phyloP scores from a whole-genome alignment of 495 filamentous ascomycete species.

The Xylaria longipes region DNA sequence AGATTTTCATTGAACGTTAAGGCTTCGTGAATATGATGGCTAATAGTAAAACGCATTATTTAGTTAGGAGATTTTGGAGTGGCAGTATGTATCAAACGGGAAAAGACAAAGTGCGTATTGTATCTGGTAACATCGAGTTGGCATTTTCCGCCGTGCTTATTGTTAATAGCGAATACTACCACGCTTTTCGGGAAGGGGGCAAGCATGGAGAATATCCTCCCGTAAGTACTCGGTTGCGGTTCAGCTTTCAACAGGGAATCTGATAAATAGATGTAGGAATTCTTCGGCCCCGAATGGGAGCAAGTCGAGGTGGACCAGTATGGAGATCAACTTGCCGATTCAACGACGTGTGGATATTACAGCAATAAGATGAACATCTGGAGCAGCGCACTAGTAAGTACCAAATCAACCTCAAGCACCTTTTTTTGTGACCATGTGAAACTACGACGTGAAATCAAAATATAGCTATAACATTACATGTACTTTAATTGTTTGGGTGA shows the following conservation, averaged over 20 bases:
- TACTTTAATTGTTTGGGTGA: neutral
- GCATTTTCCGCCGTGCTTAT: neutral
- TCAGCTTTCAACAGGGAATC: neutral
- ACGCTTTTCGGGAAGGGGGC: neutral
- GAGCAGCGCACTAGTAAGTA: conserved; percentile 31
- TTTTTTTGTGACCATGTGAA: neutral
- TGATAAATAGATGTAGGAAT: conserved; percentile 28
- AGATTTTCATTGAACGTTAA: neutral
- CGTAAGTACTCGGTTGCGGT: conserved; percentile 10
- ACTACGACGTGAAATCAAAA: neutral
- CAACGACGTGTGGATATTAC: conserved; percentile 22
- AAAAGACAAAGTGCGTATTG: conserved; percentile 19
- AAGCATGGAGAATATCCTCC: conserved; percentile 24
- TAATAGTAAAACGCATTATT: neutral
- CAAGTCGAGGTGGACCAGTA: neutral
- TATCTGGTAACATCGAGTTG: too few relatives aligned
- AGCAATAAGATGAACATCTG: conserved; percentile 34
- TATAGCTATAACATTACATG: neutral
- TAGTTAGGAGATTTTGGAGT: conserved; percentile 17
- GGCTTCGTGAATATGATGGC: neutral
- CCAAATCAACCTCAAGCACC: neutral
- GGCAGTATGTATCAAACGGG: conserved; percentile 5
- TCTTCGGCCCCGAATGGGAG: conserved; percentile 35
- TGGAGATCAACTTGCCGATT: conserved; percentile 19
- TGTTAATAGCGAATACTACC: conserved; percentile 7